Base-by-base conservation (phyloP, 176 grass and related monocot species). In the Oryza glumipatula region DNA sequence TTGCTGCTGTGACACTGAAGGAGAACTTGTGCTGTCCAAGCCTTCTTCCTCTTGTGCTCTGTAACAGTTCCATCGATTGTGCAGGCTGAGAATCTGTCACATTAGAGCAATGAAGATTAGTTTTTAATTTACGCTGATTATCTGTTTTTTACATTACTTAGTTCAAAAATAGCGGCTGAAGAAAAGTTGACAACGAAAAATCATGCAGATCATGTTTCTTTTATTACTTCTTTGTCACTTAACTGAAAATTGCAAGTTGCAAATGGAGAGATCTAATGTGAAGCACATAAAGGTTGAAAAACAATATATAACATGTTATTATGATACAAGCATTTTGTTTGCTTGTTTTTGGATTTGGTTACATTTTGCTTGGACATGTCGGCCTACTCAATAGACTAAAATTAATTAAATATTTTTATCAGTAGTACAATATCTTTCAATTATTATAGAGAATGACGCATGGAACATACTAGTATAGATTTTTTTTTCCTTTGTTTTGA, bases 21-120 rank as follows among this genome's bases (percentile, higher is more conserved):
- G 21, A 24, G 81, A 28, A 21, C 49, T 49, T 6, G 72, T 63
- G 41, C 11, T 44, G 69, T 78, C 78, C 33, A 30, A 7, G n/a
- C 5, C 41, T 41, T 86, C 78, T 26, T 87, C 28, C 28, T 30
- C 81, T 13, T 82, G 73, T 32, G 82, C 73, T 5, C 51, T 89
- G 87, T 96, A 96, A 14, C 88, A 91, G 35, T 92, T 99, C 96
- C 93, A 99, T 71, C 77, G 77, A 33, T 94, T 90, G 66, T 91
- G 96, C 84, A 99, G 84, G 81, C 96, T 99, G 0, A 96, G 49
- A 3, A 96, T 86, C 93, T 99, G 96, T 26, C 17, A 8, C 32
- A 61, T 61, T 61, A 7, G 56, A 21, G 22, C 5, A 22, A 22
- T 61, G 56, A n/a, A 21, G 4, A 39, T 39, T 39, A 1, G 22